Conservation (phyloP, 2,329 filamentous ascomycete genomes). For the Cephalotrichum gorgonifer region DNA sequence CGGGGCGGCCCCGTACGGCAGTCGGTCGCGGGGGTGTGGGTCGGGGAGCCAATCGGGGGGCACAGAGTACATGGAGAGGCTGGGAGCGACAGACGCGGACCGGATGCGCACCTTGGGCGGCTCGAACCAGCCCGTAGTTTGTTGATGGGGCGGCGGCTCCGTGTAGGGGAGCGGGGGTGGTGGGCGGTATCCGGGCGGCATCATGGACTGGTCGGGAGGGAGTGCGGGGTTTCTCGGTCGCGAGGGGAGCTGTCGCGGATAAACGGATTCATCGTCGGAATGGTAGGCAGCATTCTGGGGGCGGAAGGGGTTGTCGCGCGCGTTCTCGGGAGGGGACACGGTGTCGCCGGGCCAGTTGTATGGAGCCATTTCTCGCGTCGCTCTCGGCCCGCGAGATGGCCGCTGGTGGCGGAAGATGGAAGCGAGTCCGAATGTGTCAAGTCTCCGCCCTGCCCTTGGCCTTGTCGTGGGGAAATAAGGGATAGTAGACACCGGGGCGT, state of each 20-base stretch:
- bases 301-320: conserved; percentile 3
- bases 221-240: conserved; percentile 1
- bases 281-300: conserved; percentile 1
- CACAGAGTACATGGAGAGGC: conserved; percentile 5
- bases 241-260: neutral
- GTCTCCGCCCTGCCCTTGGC: neutral
- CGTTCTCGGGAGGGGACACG: neutral
- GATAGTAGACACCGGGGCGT: too few relatives aligned
- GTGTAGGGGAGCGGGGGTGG: neutral
- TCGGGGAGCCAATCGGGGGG: conserved; percentile 2
- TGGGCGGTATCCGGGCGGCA: neutral
- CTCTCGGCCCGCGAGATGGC: neutral
- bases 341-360: conserved; percentile 2
- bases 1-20: neutral
- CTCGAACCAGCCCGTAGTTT: conserved; percentile 2
- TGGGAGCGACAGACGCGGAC: conserved; percentile 2
- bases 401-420: neutral
- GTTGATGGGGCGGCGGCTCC: neutral
- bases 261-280: conserved; percentile 4
- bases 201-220: neutral
- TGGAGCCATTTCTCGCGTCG: neutral
- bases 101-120: conserved; percentile 5
- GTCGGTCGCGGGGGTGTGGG: neutral
- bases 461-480: too few relatives aligned
- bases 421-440: neutral